Evolutionary conservation across 225 moss, liverwort and hornwort genomes (phyloP).

Genomic region (Thuidium tamariscinum): DNA sequence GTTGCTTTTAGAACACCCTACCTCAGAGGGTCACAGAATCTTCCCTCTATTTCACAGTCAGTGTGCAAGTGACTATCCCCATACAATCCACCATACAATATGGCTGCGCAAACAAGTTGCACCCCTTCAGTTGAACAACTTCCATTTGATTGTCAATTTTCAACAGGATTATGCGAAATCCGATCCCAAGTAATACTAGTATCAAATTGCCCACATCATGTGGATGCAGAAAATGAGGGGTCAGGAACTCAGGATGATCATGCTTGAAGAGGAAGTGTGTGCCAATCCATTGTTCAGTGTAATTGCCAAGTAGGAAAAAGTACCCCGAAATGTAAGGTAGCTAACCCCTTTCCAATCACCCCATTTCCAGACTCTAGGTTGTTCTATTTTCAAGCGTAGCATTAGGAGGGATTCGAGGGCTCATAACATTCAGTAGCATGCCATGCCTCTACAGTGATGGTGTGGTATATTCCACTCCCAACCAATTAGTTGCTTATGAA

Average conservation of each 20-base stretch:
- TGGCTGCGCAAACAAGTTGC: neutral
- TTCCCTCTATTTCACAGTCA: neutral
- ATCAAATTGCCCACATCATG: too few species aligned
- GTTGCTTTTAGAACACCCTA: too few species aligned
- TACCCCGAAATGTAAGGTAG: neutral
- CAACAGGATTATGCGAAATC: neutral
- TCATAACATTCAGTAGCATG: too few species aligned
- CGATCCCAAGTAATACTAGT: neutral
- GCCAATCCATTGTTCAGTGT: neutral
- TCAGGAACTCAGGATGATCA: too few species aligned
- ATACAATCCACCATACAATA: neutral
- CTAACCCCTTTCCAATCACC: too few species aligned
- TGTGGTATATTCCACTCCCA: too few species aligned
- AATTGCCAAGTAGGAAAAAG: neutral
- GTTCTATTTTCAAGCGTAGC: too few species aligned
- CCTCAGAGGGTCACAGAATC: too few species aligned
- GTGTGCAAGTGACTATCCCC: neutral
- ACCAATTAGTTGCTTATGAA: too few species aligned
- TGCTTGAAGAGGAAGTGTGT: neutral
- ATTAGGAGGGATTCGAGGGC: too few species aligned
- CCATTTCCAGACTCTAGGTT: too few species aligned
- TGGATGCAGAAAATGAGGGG: accelerated
- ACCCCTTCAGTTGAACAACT: neutral
- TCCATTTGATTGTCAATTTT: neutral
- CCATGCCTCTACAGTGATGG: too few species aligned